Base-by-base conservation (phyloP, 208 protist species). In the Trichomonas vaginalis region DNA sequence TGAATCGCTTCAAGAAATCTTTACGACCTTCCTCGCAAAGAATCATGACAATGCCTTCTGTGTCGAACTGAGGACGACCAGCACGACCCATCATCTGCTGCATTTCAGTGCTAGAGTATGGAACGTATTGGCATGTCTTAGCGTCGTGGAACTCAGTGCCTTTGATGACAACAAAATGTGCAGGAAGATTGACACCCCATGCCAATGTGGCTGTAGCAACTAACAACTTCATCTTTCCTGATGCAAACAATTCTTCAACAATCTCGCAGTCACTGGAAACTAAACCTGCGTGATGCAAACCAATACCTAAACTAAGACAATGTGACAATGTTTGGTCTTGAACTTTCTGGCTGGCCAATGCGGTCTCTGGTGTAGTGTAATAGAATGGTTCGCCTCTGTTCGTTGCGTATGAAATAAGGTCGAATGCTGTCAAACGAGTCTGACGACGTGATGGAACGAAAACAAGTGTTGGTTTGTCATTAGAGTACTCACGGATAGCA, bases 171-270 rank as follows among this genome's bases (percentile, higher is more conserved):
- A 99, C 99, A 96, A 99, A 98, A 98, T 99, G 99, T 3, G 99
- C 99, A 0, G 99, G 99, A 62, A 99, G 98, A 97, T 99, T 99
- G n/a, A 99, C 98, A 96, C 99, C 99, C 99, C 99, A 99, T 45
- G 99, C 99, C n/a, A 99, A 98, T 15, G 99, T 99, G 42, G 99
- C 99, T n/a, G 99, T 99, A 97, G 98, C 99, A 95, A 98, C 97
- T 70, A 99, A 97, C 48, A 98, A 96, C 12, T 95, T 61, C 37
- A 95, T 51, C 15, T 80, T 95, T 61, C 42, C 51, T 79, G 15
- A 0, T 15, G 37, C 39, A 42, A 95, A 95, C 8, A 95, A 40
- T 0, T 95, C 42, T 80, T 95, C 49, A 27, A 99, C 98, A 9
- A 98, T 96, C 0, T 96, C 35, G 39, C 96, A 61, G 95, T 98